Evolutionary conservation across 352 stramenopile species (phyloP), one percentile per base, ranked within the genome.

Genomic region (Phytopythium ostracodes): DNA sequence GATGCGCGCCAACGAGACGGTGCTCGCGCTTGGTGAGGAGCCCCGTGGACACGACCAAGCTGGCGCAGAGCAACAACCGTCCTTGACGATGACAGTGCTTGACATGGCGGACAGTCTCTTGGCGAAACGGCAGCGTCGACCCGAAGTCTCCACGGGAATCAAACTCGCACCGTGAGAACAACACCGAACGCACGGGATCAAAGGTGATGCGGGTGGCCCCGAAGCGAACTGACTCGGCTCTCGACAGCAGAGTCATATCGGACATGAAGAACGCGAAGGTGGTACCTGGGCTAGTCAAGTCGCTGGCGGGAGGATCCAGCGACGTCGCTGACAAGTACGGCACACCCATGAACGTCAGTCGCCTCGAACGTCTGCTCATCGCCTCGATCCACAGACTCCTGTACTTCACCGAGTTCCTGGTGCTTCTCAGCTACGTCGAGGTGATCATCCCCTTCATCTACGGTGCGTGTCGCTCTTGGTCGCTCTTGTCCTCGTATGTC

Each of bases 351-450:
- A n/a, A 43, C 10, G 18, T 36, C 52, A 22, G 47, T 35, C 7
- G 36, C 10, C 29, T 63, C 24, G 60, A 62, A 2, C 53, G 63
- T 2, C 49, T n/a, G 20, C 61, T 73, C 7, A 64, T 64, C 0
- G 55, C 55, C 2, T n/a, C 49, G 47, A 53, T 59, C 2, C 50
- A 56, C 18, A 35, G 58, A 7, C 31, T 75, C 14, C 24, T 72
- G 25, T 75, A 75, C 43, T 62, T 61, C 33, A 51, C 68, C 20
- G 68, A 72, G 55, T 75, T 75, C 46, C 51, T 72, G 0, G 43
- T 70, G 2, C 59, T 77, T 14, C 58, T 71, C 31, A 73, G 75
- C 33, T 77, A 70, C 18, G 69, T 77, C 14, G 68, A 75, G 20
- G 65, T 75, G 15, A 51, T 72, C 24, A 65, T 72, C 12, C 68